Evolutionary conservation across 768 basidiomycete genomes (phyloP), one percentile per base, ranked within the genome.

Genomic region (Lactifluus hygrophoroides): DNA sequence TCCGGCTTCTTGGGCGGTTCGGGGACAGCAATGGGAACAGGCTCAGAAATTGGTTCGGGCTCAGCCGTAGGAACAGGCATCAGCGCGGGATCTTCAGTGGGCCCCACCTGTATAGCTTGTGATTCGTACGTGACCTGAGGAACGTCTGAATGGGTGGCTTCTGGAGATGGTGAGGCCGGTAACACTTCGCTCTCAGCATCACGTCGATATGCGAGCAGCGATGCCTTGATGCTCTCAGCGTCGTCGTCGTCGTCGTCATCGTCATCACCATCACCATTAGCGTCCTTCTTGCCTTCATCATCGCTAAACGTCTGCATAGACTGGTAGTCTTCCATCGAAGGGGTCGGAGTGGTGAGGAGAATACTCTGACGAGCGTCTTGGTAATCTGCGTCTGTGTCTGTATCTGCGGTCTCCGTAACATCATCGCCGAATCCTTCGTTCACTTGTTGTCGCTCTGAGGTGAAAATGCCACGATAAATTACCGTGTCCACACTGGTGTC

Each of bases 161-260:
- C 54, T n/a, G 50, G 65, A 46, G 35, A 63, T 59, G 25, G 57
- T 51, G 28, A 45, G 25, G 28, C 28, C 16, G 44, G 40, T 30
- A 56, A 61, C n/a, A 28, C 56, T 17, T 49, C 32, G 35, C 44
- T 48, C 21, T 52, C 45, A 17, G 63, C 28, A 37, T 61, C 66
- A 14, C 56, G 64, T 34, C 66, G 61, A 58, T 65, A 67, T 8
- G 68, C 62, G 9, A 83, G 65, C 43, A 74, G 71, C 5, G 85
- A 86, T 0, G 80, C 85, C 69, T 81, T 88, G 74, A 92, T 81
- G 58, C 90, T 92, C 71, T 85, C 63, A 25, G 35, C 85, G n/a
- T 77, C 80, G 58, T 80, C 77, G 57, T 83, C 82, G 49, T 80
- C 80, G 17, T 77, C 80, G 57, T 80, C 77, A 57, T 83, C 81